Percentiles rank a stretch among this genome's conserved stretches.
phyloP scores from a whole-genome alignment of 495 filamentous ascomycete genomes.

The Hypoxylon subgilvum region DNA sequence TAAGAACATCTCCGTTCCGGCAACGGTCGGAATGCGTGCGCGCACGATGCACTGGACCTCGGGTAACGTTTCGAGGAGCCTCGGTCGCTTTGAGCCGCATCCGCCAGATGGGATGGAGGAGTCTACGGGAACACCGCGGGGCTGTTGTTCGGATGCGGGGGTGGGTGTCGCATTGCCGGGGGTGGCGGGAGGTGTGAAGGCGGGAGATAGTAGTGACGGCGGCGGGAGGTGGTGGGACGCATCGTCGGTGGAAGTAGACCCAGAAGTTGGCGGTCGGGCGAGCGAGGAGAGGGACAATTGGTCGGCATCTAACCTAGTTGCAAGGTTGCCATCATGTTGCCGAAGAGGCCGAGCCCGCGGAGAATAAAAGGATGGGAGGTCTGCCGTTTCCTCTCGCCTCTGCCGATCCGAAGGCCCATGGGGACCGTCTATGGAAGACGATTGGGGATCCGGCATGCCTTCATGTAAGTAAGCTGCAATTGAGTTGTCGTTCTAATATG shows the following conservation, averaged over 20 bases:
- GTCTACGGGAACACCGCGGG: constrained; percentile 62
- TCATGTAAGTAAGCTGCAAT: constrained; percentile 6
- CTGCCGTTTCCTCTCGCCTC: constrained; percentile 37
- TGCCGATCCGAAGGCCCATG: background rate
- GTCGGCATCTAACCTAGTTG: constrained; percentile 14
- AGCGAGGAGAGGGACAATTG: constrained; percentile 27
- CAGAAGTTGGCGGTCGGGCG: background rate
- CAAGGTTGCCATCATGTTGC: constrained; percentile 17
- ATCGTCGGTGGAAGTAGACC: constrained; percentile 7
- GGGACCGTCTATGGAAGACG: constrained; percentile 7
- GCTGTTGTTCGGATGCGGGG: constrained; percentile 41
- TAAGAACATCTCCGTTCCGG: constrained; percentile 93
- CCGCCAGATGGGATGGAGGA: constrained; percentile 56
- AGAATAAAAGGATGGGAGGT: constrained; percentile 57
- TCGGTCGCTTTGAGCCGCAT: constrained; percentile 64
- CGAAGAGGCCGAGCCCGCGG: constrained; percentile 42
- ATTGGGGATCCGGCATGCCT: constrained; percentile 20
- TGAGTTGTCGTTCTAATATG: background rate
- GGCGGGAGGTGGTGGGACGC: constrained; percentile 43
- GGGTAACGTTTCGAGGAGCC: constrained; percentile 71
- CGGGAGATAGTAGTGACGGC: constrained; percentile 68
- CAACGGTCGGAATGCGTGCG: constrained; percentile 84
- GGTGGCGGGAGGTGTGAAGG: constrained; percentile 81
- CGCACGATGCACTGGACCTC: constrained; percentile 81
- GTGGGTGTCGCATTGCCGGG: constrained; percentile 66